Conservation (phyloP, 805 yeast genomes). For the Lachancea dasiensis region DNA sequence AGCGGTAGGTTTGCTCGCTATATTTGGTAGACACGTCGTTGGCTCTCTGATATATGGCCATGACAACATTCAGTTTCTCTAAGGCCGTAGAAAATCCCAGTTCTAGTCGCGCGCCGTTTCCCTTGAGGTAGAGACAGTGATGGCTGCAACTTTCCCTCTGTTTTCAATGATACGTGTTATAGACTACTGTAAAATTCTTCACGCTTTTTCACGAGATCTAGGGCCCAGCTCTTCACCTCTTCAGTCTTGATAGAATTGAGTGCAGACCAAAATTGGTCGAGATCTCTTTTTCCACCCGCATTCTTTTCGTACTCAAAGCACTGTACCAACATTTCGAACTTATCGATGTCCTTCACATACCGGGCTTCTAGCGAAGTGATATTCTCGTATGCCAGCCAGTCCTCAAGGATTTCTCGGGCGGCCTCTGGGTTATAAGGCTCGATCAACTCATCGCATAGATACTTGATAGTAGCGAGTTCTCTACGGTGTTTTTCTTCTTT, state of each 20-base stretch:
- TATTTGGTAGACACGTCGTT: conserved; percentile 70
- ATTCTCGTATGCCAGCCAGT: conserved; percentile 88
- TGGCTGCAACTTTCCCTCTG: no score
- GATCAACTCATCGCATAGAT: conserved; percentile 51
- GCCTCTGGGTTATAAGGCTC: conserved; percentile 57
- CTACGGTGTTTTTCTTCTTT: conserved; percentile 81
- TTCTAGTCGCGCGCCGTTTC: no score
- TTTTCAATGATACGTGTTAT: no score
- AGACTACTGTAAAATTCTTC: conserved; percentile 33
- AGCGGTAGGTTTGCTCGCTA: conserved; percentile 55
- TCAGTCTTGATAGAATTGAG: conserved; percentile 56
- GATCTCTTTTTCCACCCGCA: conserved; percentile 48
- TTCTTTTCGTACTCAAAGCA: conserved; percentile 78
- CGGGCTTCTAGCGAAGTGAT: conserved; percentile 76
- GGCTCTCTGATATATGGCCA: conserved; percentile 86
- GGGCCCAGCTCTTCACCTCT: conserved; percentile 66
- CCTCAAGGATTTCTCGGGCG: conserved; percentile 57
- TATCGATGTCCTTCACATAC: conserved; percentile 91
- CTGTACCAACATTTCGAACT: conserved; percentile 78
- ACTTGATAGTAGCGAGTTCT: conserved; percentile 67
- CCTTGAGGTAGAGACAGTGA: no score
- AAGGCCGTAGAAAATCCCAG: no score
- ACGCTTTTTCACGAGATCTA: conserved; percentile 48
- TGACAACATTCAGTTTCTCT: conserved; percentile 56
- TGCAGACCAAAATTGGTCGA: conserved; percentile 66